Conservation (phyloP, 257 asterid genomes). For the Hygrophila difformis region DNA sequence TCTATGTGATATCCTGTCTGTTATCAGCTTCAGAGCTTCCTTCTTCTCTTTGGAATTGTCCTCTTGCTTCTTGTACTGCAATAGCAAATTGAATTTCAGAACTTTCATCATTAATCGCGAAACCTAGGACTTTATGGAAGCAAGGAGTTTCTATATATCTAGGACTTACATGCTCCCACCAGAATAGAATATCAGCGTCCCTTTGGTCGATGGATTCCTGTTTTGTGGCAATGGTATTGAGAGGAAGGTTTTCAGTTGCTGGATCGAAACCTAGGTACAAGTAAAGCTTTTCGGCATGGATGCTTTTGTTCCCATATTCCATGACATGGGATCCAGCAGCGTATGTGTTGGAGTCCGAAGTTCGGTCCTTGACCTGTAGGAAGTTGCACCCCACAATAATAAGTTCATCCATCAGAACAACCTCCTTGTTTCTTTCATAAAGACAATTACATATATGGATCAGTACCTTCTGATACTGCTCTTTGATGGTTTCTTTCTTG, state of each 20-base stretch:
- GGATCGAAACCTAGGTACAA: slow-evolving; percentile 81
- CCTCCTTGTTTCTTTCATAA: no score
- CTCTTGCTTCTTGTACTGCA: slow-evolving; percentile 41
- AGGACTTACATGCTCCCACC: slow-evolving; percentile 56
- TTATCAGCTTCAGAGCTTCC: slow-evolving; percentile 38
- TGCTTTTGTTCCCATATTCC: slow-evolving; percentile 71
- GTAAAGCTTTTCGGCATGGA: slow-evolving; percentile 55
- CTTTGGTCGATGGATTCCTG: slow-evolving; percentile 69
- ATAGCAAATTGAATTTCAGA: no score
- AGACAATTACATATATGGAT: no score
- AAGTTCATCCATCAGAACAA: no score
- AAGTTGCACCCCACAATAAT: neutral
- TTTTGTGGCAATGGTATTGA: slow-evolving; percentile 22
- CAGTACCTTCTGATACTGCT: slow-evolving; percentile 52
- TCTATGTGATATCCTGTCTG: slow-evolving; percentile 44
- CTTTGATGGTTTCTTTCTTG: slow-evolving; percentile 55
- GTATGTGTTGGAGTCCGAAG: slow-evolving; percentile 54
- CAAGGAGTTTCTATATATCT: no score
- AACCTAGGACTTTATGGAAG: no score
- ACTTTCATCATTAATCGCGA: no score
- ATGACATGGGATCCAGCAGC: slow-evolving; percentile 78
- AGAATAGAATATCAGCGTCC: slow-evolving; percentile 64
- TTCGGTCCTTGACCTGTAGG: slow-evolving; percentile 73
- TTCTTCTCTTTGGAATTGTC: slow-evolving; percentile 29
- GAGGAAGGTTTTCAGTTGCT: slow-evolving; percentile 51